Percentiles rank a stretch among this genome's conserved stretches.
These are phyloP conservation scores for Elongisporangium undulatum DNA, from an alignment of 352 stramenopile species.

Conservation along the genomic window DNA sequence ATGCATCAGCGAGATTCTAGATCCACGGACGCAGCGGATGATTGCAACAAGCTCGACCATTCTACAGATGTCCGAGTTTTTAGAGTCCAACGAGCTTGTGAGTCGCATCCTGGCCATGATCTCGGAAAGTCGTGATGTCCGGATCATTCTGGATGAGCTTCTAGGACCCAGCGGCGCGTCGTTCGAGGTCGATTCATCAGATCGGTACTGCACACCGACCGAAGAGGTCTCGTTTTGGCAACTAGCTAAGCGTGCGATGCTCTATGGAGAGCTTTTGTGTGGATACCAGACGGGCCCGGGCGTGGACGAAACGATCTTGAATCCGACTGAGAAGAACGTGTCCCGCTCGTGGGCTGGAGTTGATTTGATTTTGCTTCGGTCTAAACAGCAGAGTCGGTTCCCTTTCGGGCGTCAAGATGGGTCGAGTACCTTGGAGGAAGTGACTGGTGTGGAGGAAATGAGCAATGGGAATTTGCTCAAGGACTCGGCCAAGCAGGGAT, in stretches of 20 bases:
- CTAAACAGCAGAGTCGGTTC: neutral
- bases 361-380: slow-evolving; percentile 68
- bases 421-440: no score
- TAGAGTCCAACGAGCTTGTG: slow-evolving; percentile 87
- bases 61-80: slow-evolving; percentile 74
- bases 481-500: no score
- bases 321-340: slow-evolving; percentile 56
- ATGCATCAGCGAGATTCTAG: slow-evolving; percentile 85
- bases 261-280: slow-evolving; percentile 63
- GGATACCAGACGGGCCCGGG: slow-evolving; percentile 60
- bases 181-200: slow-evolving; percentile 65
- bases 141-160: slow-evolving; percentile 73
- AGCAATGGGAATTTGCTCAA: no score
- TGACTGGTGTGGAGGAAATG: no score
- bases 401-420: no score
- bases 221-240: slow-evolving; percentile 80
- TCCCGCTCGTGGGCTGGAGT: slow-evolving; percentile 40
- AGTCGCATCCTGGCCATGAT: slow-evolving; percentile 86
- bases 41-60: slow-evolving; percentile 76
- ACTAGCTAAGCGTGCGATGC: slow-evolving; percentile 51
- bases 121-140: slow-evolving; percentile 79
- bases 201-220: slow-evolving; percentile 43
- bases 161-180: slow-evolving; percentile 61
- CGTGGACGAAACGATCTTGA: slow-evolving; percentile 55
- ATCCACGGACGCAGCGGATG: slow-evolving; percentile 78